phyloP scores from a whole-genome alignment of 306 rosid species.

The Adenanthera pavonina region DNA sequence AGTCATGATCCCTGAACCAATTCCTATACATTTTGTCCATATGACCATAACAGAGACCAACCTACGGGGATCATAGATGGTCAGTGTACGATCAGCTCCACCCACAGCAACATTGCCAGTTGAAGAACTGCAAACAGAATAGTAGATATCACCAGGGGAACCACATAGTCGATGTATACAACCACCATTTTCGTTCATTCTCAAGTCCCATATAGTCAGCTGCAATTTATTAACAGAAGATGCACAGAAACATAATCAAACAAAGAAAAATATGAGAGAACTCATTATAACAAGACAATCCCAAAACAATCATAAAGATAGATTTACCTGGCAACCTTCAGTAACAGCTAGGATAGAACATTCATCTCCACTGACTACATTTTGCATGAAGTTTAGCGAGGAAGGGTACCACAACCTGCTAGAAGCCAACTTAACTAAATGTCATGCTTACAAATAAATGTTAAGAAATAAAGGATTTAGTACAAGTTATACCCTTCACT shows the following conservation, averaged over 20 bases:
- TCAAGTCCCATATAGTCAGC: slow-evolving; percentile 86
- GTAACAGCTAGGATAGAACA: slow-evolving; percentile 69
- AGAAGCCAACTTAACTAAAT: slow-evolving; percentile 36
- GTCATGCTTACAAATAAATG: slow-evolving; percentile 21
- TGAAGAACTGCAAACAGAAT: slow-evolving; percentile 79
- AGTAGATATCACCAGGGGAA: slow-evolving; percentile 70
- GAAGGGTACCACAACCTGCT: slow-evolving; percentile 85
- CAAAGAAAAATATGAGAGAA: slow-evolving; percentile 32
- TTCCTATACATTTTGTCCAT: slow-evolving; percentile 22
- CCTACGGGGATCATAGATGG: slow-evolving; percentile 96
- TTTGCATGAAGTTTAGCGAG: slow-evolving; percentile 64
- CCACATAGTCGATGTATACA: slow-evolving; percentile 82
- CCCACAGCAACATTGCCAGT: slow-evolving; percentile 80
- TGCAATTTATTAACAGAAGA: slow-evolving; percentile 48
- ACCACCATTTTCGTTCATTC: slow-evolving; percentile 92
- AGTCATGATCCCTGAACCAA: slow-evolving; percentile 30
- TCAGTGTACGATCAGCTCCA: slow-evolving; percentile 87
- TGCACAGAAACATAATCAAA: slow-evolving; percentile 17
- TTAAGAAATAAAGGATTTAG: slow-evolving; percentile 5
- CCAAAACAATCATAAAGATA: neutral
- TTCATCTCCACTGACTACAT: slow-evolving; percentile 59
- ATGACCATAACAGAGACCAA: slow-evolving; percentile 41
- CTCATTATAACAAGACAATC: slow-evolving; percentile 27
- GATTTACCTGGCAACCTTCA: slow-evolving; percentile 87
- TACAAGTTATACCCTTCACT: neutral